These are phyloP conservation scores for Hemileia vastatrix DNA, from an alignment of 1,284 basidiomycete genomes.

Conservation along the genomic window DNA sequence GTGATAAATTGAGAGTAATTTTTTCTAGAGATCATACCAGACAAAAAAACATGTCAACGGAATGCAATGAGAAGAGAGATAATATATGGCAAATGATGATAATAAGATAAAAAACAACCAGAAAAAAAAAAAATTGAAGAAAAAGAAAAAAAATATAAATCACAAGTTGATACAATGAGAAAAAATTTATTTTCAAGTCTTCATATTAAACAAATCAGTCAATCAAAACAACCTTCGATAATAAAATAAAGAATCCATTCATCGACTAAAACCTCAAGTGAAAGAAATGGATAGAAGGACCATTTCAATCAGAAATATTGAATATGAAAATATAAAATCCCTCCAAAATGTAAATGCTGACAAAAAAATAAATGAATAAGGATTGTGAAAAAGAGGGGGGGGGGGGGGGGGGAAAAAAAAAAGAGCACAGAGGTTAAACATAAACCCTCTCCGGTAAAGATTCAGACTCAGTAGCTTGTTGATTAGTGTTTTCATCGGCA, in stretches of 20 bases:
- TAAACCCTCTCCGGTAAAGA: slow-evolving; percentile 9
- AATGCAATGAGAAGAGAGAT: too few relatives aligned
- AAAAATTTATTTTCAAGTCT: background rate
- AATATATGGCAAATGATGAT: too few relatives aligned
- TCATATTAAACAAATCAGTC: slow-evolving; percentile 3
- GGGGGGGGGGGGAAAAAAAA: too few relatives aligned
- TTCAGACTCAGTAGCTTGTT: slow-evolving; percentile 57
- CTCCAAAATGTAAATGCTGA: too few relatives aligned
- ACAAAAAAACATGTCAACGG: too few relatives aligned
- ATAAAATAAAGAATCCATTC: background rate
- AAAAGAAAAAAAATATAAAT: slow-evolving; percentile 5
- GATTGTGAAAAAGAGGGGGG: too few relatives aligned
- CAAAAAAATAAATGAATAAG: too few relatives aligned
- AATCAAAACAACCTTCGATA: too few relatives aligned
- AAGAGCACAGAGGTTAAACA: too few relatives aligned
- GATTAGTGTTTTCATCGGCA: slow-evolving; percentile 50
- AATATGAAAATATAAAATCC: slow-evolving; percentile 1
- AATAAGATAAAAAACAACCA: slow-evolving; percentile 20
- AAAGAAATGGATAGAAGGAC: background rate
- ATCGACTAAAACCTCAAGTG: slow-evolving; percentile 1
- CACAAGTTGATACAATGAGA: background rate
- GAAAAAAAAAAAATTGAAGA: slow-evolving; percentile 10
- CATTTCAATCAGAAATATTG: slow-evolving; percentile 2
- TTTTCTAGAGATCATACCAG: too few relatives aligned
- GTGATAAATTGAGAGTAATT: too few relatives aligned